Conservation (phyloP, 2,329 filamentous ascomycete genomes). For the Orbilia javanica region DNA sequence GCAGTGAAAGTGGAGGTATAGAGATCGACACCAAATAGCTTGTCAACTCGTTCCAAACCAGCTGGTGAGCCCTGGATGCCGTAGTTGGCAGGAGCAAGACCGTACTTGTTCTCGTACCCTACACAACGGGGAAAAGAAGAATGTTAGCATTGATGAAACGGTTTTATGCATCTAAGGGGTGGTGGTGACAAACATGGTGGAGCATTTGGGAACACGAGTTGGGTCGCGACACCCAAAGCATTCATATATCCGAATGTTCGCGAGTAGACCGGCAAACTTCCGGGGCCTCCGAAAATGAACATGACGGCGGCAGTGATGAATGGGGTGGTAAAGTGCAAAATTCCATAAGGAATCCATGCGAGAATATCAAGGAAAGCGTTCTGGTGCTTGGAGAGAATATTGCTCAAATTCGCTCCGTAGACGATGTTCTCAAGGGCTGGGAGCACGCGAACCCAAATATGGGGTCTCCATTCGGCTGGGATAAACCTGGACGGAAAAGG, state of each 20-base stretch:
- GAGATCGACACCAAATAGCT: constrained; percentile 88
- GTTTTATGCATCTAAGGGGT: not conserved
- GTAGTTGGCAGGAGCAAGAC: constrained; percentile 90
- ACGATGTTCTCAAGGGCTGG: constrained; percentile 96
- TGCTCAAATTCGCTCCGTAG: constrained; percentile 94
- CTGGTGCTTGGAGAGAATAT: constrained; percentile 92
- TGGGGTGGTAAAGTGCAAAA: constrained; percentile 89
- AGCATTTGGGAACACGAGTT: constrained; percentile 91
- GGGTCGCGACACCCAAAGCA: constrained; percentile 85
- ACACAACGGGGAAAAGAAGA: not conserved
- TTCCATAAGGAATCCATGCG: constrained; percentile 92
- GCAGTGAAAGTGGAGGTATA: constrained; percentile 94
- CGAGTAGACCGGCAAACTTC: constrained; percentile 85
- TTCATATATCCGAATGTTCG: constrained; percentile 93
- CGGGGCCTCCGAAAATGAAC: constrained; percentile 89
- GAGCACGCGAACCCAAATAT: constrained; percentile 94
- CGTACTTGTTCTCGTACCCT: constrained; percentile 90
- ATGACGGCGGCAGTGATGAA: constrained; percentile 81
- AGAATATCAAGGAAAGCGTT: constrained; percentile 85
- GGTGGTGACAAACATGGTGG: constrained; percentile 76
- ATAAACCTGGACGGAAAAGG: constrained; percentile 77
- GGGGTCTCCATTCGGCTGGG: constrained; percentile 85
- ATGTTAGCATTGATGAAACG: constrained; percentile 30
- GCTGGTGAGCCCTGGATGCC: constrained; percentile 90
- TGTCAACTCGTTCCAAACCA: constrained; percentile 87